Evolutionary conservation across 371 early-diverging fungal species (phyloP), one percentile per base, ranked within the genome.

Genomic region (Umbelopsis sp.): DNA sequence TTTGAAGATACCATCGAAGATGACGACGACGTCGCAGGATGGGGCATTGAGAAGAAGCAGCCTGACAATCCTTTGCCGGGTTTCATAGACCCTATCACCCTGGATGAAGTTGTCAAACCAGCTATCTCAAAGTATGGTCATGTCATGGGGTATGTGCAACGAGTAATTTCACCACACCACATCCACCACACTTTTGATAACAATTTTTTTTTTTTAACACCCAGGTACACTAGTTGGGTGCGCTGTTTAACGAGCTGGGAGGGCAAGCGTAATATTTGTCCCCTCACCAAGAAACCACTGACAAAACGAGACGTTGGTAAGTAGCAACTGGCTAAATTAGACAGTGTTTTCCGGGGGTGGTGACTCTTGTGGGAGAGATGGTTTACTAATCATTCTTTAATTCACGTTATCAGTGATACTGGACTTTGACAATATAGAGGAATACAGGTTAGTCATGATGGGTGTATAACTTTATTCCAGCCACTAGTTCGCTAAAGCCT

Each of bases 81-180:
- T 1, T 92, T 96, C 72, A 86, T 94, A 45, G 97, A 97, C 70
- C 97, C 97, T 12, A 96, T 97, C 70, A 96, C 96, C 9, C 76
- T 96, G 50, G 96, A 97, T 67, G 91, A 91, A 50, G 93, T 97
- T 25, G 85, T 91, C 18, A 94, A 93, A 68, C 97, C 97, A 7
- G 96, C 97, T 5, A 96, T 97, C 63, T 96, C 96, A 24, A 96
- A 94, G 65, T 96, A 93, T 74, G 97, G 97, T 22, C 97, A 96
- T 82, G 96, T 97, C 48, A 96, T 96, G 94, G 92, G 93, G 76
- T 91, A 82, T 70, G 67, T 71, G n/a, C 10, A 10, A 7, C 41
- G 41, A 7, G 41, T 41, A 22, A 12, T 41, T 41, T 7, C 7
- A 41, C 41, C 4, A 1, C 1, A 0, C 0, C 7, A 41, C 41